Base-by-base conservation (phyloP, 2,329 filamentous ascomycete genomes). In the Hypoxylon sp. region DNA sequence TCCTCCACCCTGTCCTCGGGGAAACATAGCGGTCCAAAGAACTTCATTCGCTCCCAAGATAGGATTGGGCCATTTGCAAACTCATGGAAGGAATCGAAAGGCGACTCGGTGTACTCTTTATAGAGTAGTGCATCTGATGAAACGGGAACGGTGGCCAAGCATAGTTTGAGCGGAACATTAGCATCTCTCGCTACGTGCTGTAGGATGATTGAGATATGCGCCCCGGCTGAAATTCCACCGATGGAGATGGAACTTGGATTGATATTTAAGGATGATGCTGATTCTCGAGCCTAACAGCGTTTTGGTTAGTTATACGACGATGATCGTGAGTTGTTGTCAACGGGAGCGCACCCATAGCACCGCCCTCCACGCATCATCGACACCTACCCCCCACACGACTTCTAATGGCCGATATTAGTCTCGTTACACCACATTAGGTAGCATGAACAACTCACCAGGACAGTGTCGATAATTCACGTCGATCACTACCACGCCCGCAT, bases 391-490 rank as follows among this genome's bases (percentile, higher is more conserved):
- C 63, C 64, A 73, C 7, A 62, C n/a, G 0, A 59, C 63, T 51
- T 73, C 70, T 68, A 23, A 16, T 32, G 16, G 19, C 13, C 8
- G 3, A 8, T 12, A 37, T 49, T 15, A 49, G 43, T 7, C 5
- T 29, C 9, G 8, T n/a, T 2, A 27, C 7, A 20, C 13, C 2
- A 27, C 4, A 8, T 19, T 15, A 25, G 2, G 35, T 8, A 21
- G 26, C 11, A 3, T 19, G 4, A n/a, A n/a, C 15, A 8, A 41
- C 62, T 45, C 47, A 72, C 70, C 70, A 2, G 71, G 71, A 34
- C 71, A 74, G 27, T 69, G 71, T 1, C 72, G 69, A 52, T 75
- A 75, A 41, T 71, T 67, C 17, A 74, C 71, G 34, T 74, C 72
- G 3, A 74, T 59, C 1, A 75, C 68, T 1, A 66, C 69, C 1